Base-by-base conservation (phyloP, 1,284 basidiomycete species). In the Cutaneotrichosporon cavernicola region DNA sequence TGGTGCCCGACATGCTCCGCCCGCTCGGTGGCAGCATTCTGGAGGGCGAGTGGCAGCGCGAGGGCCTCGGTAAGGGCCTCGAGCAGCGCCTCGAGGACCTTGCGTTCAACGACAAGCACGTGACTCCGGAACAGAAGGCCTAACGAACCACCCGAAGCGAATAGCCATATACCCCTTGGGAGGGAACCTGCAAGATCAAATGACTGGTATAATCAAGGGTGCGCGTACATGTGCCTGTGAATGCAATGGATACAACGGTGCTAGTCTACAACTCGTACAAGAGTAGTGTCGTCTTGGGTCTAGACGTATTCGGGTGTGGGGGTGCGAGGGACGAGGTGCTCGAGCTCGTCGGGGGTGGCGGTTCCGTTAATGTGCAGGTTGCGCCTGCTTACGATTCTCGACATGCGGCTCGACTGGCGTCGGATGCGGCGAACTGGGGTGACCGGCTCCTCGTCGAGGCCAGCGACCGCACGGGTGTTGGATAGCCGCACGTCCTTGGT, bases 1-100 rank as follows among this genome's bases (percentile, higher is more conserved):
- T 7, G 5, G 34, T 50, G n/a, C 26, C 58, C 32, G 38, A 59
- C 47, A 34, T 34, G 11, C 58, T 40, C 10, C 47, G 47, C 22
- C 58, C 55, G 6, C 36, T 56, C 21, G 38, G 55, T n/a, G 21
- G 34, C 6, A 56, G 30, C 9, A 10, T 32, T 14, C 18, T 58
- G 31, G 65, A 88, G 34, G 90, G 89, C 0, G 90, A 92, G 77
- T 92, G 90, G 90, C 87, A 90, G 69, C 82, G 90, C 7, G 89
- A 91, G 71, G 91, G 90, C 0, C 78, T 92, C 14, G 91, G 91
- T 0, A 84, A 83, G 65, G 91, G 91, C 0, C 76, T 92, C 51
- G 91, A 90, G 78, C 90, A 92, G 81, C 81, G 90, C 53, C 76
- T 92, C 62, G 91, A 92, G 62, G 73, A 73, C 60, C 65, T 77